A percentile compares a stretch with the other conserved stretches of the same genome.
Conservation (phyloP, 306 rosid genomes). For the Medicago lupulina region DNA sequence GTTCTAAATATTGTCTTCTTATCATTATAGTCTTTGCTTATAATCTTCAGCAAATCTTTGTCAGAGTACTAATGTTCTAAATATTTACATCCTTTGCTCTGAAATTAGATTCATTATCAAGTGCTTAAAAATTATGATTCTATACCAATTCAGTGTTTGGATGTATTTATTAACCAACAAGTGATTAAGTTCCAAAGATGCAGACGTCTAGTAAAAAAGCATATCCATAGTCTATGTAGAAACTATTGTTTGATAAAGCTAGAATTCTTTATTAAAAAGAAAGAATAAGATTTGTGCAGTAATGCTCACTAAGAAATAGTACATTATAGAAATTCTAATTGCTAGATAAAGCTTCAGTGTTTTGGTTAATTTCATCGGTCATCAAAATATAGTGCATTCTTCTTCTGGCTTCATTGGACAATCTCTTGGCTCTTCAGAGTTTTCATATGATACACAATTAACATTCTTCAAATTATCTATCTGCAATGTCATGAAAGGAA, state of each 20-base stretch:
- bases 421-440: constrained; percentile 8
- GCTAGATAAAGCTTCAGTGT: background rate
- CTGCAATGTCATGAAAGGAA: constrained; percentile 27
- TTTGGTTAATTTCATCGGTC: background rate
- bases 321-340: constrained; percentile 2
- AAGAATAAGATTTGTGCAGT: background rate
- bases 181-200: background rate
- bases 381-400: background rate
- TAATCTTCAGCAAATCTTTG: background rate
- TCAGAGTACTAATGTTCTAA: background rate
- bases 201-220: background rate
- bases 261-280: background rate
- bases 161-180: background rate
- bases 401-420: background rate
- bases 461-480: constrained; percentile 26
- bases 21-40: background rate
- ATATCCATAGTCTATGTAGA: background rate
- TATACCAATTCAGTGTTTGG: background rate
- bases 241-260: background rate
- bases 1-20: background rate
- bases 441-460: background rate
- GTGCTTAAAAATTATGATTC: background rate
- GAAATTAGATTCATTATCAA: background rate
- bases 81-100: background rate
- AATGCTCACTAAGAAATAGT: constrained; percentile 11